Evolutionary conservation across 129 eudicot species (phyloP).

Genomic region (Flaveria robusta): DNA sequence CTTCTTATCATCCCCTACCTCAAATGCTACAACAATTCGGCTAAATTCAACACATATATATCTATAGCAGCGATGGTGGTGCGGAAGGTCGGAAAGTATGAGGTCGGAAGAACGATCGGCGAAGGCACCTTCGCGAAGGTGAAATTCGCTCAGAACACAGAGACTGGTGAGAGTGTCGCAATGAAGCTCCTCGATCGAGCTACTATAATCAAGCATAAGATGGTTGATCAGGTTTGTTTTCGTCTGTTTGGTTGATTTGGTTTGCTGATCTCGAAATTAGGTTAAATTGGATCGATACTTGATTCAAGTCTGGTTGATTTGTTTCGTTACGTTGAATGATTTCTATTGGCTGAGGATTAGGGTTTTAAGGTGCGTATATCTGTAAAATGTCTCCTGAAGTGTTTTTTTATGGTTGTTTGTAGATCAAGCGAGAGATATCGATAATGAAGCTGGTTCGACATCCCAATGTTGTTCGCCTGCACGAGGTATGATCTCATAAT

Average conservation of each 20-base stretch:
- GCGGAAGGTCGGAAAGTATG: conserved; percentile 95
- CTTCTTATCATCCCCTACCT: not conserved
- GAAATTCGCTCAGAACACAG: conserved; percentile 95
- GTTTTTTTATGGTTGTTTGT: conserved; percentile 28
- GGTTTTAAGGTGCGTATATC: conserved; percentile 24
- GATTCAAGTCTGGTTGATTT: not conserved
- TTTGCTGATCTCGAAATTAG: conserved; percentile 17
- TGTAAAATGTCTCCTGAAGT: not conserved
- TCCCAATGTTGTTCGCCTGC: conserved; percentile 95
- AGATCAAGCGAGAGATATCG: conserved; percentile 96
- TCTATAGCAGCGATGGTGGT: conserved; percentile 55
- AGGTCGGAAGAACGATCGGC: conserved; percentile 95
- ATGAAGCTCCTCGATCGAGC: conserved; percentile 94
- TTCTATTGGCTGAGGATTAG: conserved; percentile 9
- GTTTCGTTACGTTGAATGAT: not conserved
- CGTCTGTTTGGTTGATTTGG: conserved; percentile 1
- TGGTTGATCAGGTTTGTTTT: conserved; percentile 84
- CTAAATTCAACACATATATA: conserved; percentile 3
- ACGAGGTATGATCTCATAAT: conserved; percentile 62
- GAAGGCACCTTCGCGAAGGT: conserved; percentile 99
- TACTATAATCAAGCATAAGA: conserved; percentile 92
- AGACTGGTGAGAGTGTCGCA: conserved; percentile 98
- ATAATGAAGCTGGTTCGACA: conserved; percentile 98
- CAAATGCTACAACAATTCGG: conserved; percentile 29
- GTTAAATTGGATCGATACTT: not conserved